Evolutionary conservation across 2,329 filamentous ascomycete genomes (phyloP), one percentile per base, ranked within the genome.

Genomic region (Colletotrichum cordylinicola): DNA sequence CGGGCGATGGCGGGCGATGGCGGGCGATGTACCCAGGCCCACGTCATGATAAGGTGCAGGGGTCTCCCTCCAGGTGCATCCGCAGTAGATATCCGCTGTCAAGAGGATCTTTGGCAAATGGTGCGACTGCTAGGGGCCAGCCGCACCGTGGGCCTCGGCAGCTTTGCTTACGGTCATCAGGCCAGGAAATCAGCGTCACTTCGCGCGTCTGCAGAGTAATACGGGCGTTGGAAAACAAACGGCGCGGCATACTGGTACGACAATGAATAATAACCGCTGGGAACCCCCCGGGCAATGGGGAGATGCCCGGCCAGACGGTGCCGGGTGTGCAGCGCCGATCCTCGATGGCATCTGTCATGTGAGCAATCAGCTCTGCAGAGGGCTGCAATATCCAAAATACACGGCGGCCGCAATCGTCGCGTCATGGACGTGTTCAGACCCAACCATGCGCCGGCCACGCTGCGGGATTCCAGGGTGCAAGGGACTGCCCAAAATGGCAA

Each of bases 31-130:
- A 24, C 43, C 35, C 64, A 9, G 21, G 27, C 35, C 70, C 43
- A 74, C 69, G 39, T 77, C 67, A 39, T 69, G 76, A 61, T 64
- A 60, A 35, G 62, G 16, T 64, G 24, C 55, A 58, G 62, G 24
- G 31, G 16, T 29, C 16, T 37, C n/a, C 15, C 29, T 48, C 29
- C 27, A 35, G n/a, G 31, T 61, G 55, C 24, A 16, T 9, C n/a
- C 21, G 24, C n/a, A 39, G 35, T 64, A 24, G 21, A 43, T 29
- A 64, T 15, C 13, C 35, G 18, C 56, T 43, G 8, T 29, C 24
- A 21, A 39, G 16, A 33, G 15, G 27, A 37, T 4, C 35, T 64
- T 62, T 24, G 39, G 31, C 24, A 52, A 24, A 62, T 61, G 13
- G 6, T 21, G 35, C 43, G 24, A 39, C n/a, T 15, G 24, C 6